phyloP scores from a whole-genome alignment of 1,284 basidiomycete genomes.

The Rugosomyces carneus region DNA sequence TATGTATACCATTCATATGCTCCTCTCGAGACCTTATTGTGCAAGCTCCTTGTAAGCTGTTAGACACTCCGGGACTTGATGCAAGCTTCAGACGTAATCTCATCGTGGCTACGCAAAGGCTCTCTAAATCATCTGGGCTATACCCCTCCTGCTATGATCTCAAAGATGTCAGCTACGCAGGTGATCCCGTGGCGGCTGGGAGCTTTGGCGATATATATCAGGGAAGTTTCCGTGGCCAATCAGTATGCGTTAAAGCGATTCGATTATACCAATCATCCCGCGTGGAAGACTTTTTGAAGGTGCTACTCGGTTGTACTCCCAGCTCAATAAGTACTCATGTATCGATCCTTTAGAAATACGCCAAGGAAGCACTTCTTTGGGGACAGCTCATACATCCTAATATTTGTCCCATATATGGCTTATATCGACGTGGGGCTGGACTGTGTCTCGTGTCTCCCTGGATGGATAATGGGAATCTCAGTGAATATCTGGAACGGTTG shows the following conservation, averaged over 20 bases:
- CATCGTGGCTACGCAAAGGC: not conserved
- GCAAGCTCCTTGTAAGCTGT: too few relatives aligned
- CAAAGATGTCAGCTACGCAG: not conserved
- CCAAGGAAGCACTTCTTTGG: not conserved
- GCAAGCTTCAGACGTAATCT: not conserved
- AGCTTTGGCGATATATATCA: not conserved
- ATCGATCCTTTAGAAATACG: not conserved
- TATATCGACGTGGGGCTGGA: not conserved
- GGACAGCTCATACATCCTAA: not conserved
- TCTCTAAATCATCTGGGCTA: not conserved
- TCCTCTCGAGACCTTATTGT: too few relatives aligned
- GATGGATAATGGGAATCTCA: not conserved
- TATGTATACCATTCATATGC: too few relatives aligned
- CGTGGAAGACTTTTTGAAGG: not conserved
- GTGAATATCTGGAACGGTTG: not conserved
- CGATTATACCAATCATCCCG: not conserved
- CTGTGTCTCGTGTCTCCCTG: not conserved
- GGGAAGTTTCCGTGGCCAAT: not conserved
- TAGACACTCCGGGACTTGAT: not conserved
- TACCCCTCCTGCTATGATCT: not conserved
- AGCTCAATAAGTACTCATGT: too few relatives aligned
- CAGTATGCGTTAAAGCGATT: not conserved
- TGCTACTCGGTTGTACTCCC: not conserved
- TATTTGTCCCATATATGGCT: not conserved
- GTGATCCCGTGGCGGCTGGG: too few relatives aligned